phyloP scores from a whole-genome alignment of 805 yeast species.

The Kuraishia floccosa region DNA sequence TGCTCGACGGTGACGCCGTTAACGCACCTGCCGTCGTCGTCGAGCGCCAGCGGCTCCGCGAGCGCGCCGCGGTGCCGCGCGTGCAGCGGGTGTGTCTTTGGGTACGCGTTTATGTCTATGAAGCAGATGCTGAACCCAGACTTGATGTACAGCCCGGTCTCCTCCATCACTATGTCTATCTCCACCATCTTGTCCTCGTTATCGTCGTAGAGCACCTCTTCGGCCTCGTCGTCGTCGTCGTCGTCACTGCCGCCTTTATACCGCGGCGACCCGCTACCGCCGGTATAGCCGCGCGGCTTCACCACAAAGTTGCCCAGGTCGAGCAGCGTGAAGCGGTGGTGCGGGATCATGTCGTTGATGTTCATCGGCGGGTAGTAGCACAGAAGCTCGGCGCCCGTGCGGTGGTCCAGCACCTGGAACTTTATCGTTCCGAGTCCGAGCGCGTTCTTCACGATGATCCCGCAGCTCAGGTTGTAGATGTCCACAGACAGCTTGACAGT shows the following conservation, averaged over 20 bases:
- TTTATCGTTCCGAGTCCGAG: conserved; percentile 49
- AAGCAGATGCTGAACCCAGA: conserved; percentile 33
- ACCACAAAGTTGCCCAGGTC: conserved; percentile 38
- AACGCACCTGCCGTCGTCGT: conserved; percentile 2
- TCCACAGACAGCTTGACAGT: conserved; percentile 36
- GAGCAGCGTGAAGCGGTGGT: conserved; percentile 33
- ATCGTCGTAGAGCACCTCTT: not conserved
- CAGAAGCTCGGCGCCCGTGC: conserved; percentile 17
- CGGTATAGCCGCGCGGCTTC: conserved; percentile 11
- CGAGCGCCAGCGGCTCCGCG: conserved; percentile 1
- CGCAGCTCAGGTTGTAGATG: conserved; percentile 36
- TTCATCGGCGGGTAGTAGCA: conserved; percentile 45
- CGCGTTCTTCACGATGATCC: conserved; percentile 39
- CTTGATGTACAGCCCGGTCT: conserved; percentile 41
- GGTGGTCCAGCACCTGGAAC: conserved; percentile 29
- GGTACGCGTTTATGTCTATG: conserved; percentile 20
- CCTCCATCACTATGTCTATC: conserved; percentile 40
- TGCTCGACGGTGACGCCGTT: not conserved
- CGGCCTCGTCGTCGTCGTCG: not conserved
- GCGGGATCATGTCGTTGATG: conserved; percentile 47
- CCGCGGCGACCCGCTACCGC: conserved; percentile 3
- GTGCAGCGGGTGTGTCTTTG: conserved; percentile 17
- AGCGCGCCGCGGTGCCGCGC: conserved; percentile 1
- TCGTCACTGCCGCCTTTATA: conserved; percentile 2
- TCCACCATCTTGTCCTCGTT: conserved; percentile 15